phyloP scores from a whole-genome alignment of 2,329 filamentous ascomycete genomes.

The Rhynchosporium graminicola region DNA sequence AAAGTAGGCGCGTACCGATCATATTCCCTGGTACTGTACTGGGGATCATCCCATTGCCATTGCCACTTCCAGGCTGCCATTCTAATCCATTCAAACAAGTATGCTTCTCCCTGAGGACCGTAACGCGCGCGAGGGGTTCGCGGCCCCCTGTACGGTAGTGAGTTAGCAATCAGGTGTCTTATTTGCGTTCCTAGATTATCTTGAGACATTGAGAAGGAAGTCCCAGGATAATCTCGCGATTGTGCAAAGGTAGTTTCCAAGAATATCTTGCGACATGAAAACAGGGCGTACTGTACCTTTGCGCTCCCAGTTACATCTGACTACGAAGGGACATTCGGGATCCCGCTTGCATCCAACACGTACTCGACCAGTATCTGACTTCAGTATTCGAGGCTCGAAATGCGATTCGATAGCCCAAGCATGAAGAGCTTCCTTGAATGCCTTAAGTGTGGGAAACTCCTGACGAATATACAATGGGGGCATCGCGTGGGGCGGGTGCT shows the following conservation, averaged over 20 bases:
- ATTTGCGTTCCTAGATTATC: too few species aligned
- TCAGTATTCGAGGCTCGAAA: constrained; percentile 41
- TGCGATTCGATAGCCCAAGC: constrained; percentile 41
- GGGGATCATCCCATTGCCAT: constrained; percentile 13
- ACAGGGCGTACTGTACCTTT: constrained; percentile 20
- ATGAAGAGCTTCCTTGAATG: constrained; percentile 41
- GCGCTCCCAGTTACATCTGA: constrained; percentile 41
- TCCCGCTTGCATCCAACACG: constrained; percentile 41
- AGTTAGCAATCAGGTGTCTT: too few species aligned
- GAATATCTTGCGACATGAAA: too few species aligned
- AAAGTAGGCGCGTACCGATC: constrained; percentile 5
- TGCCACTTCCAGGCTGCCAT: constrained; percentile 21
- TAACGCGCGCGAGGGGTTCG: constrained; percentile 38
- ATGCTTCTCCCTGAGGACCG: constrained; percentile 38
- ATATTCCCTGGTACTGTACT: constrained; percentile 15
- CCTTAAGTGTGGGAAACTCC: constrained; percentile 40
- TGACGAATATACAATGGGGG: constrained; percentile 39
- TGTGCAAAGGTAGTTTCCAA: too few species aligned
- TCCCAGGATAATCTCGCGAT: too few species aligned
- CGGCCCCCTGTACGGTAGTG: constrained; percentile 18
- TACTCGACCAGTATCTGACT: constrained; percentile 40
- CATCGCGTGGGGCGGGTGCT: constrained; percentile 27
- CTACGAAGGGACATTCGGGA: constrained; percentile 39
- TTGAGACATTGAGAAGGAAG: too few species aligned
- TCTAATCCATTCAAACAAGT: constrained; percentile 39